Base-by-base conservation (phyloP, 805 yeast species). In the Kodamaea sagamina region DNA sequence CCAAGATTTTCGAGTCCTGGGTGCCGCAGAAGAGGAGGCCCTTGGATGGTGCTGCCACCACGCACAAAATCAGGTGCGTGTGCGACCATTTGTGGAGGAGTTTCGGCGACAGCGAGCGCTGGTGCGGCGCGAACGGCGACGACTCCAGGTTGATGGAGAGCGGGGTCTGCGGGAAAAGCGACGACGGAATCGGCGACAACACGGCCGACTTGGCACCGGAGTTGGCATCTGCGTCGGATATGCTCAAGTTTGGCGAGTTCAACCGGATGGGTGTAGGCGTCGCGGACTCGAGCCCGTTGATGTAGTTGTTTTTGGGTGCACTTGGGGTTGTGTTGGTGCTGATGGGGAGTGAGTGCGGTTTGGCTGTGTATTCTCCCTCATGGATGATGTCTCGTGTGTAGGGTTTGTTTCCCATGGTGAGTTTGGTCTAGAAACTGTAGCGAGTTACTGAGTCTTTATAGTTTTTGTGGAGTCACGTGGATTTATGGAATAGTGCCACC, bases 21-120 rank as follows among this genome's bases (percentile, higher is more conserved):
- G 97, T 89, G 7, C 99, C 99, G 43, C 96, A 93, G 58, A 87
- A 86, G 4, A 92, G 50, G 6, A 84, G 61, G 25, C 74, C 74
- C 45, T 73, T 69, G 19, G 63, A 61, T 0, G 87, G 85, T 16
- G 85, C 81, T 6, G 85, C 74, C 6, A 78, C 75, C 3, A 81
- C 78, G 38, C 95, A 84, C 6, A 93, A 74, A 12, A 90, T 82
- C 1, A 95, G 83, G 52, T 79, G 81, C 1, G 75, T 65, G 48
- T 81, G 82, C 19, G 78, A 74, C 98, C 98, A 92, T 54, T 77
- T 72, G 60, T 92, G 97, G 27, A 47, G 28, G 22, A 47, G 46
- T 29, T 40, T 43, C 26, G 53, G 50, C 28, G 29, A 21, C 6
- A 19, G 22, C 11, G 41, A 19, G 12, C 28, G n/a, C n/a, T 11